Evolutionary conservation across 1,284 basidiomycete genomes (phyloP).

Genomic region (Naganishia sp.): DNA sequence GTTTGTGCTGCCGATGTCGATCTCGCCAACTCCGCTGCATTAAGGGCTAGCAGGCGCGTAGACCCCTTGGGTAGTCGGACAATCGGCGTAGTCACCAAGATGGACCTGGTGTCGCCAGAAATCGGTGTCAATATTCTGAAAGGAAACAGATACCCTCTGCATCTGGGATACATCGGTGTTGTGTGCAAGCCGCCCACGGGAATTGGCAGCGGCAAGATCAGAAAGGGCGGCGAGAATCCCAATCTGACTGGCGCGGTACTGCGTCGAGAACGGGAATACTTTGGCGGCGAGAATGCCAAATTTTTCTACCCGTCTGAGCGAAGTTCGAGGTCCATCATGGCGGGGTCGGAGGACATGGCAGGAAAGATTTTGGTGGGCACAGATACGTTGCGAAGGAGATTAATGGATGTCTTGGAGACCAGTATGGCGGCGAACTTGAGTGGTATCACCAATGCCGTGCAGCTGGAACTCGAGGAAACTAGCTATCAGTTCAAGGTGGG

Average conservation of each 20-base stretch:
- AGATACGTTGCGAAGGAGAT: slow-evolving; percentile 76
- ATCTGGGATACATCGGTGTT: slow-evolving; percentile 97
- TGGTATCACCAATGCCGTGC: slow-evolving; percentile 93
- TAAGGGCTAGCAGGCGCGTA: slow-evolving; percentile 87
- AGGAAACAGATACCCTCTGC: slow-evolving; percentile 94
- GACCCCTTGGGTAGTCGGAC: slow-evolving; percentile 93
- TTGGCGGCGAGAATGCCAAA: slow-evolving; percentile 62
- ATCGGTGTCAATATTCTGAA: slow-evolving; percentile 77
- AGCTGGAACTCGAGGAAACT: slow-evolving; percentile 93
- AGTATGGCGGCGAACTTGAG: slow-evolving; percentile 95
- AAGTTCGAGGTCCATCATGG: not conserved
- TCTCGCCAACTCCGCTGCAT: slow-evolving; percentile 93
- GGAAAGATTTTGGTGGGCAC: slow-evolving; percentile 78
- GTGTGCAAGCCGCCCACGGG: slow-evolving; percentile 70
- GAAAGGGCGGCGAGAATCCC: slow-evolving; percentile 48
- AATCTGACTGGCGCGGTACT: slow-evolving; percentile 61
- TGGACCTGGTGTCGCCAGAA: slow-evolving; percentile 90
- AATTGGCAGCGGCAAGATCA: slow-evolving; percentile 39
- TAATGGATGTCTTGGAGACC: slow-evolving; percentile 96
- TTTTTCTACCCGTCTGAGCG: slow-evolving; percentile 60
- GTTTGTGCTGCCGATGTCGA: slow-evolving; percentile 99
- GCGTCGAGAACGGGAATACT: slow-evolving; percentile 78
- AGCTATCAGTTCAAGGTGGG: slow-evolving; percentile 90
- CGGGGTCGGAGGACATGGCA: slow-evolving; percentile 34
- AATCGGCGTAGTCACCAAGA: slow-evolving; percentile 98